Percentiles rank a stretch among this genome's conserved stretches.
Conservation (phyloP, 164 flowering plant species). For the Dillenia suffruticosa region DNA sequence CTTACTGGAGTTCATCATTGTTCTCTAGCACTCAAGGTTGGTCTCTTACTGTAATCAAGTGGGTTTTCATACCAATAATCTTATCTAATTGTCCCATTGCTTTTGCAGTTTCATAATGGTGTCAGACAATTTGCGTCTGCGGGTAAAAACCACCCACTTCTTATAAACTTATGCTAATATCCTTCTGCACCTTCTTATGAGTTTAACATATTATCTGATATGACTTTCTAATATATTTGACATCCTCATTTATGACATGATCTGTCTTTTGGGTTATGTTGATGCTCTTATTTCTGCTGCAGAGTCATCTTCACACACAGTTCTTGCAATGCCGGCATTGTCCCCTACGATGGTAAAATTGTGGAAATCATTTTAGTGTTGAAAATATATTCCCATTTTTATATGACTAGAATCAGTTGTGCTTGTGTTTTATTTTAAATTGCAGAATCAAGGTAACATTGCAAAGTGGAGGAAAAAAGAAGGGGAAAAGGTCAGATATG, state of each 20-base stretch:
- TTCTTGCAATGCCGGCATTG: constrained; percentile 85
- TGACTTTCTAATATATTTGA: background rate
- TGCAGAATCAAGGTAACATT: constrained; percentile 91
- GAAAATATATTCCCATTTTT: constrained; percentile 3
- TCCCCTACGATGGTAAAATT: constrained; percentile 87
- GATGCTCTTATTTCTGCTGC: constrained; percentile 14
- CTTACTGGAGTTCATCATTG: constrained; percentile 18
- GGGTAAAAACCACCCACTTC: constrained; percentile 30
- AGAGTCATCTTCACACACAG: constrained; percentile 53
- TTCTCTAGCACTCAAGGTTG: constrained; percentile 39
- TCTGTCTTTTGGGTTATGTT: background rate
- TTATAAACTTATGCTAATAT: background rate
- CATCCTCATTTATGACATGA: background rate
- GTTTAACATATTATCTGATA: background rate
- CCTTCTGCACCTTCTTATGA: background rate
- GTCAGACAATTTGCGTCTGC: constrained; percentile 53
- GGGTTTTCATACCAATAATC: background rate
- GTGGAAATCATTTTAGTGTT: background rate
- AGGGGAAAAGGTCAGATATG: constrained; percentile 74
- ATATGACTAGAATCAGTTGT: constrained; percentile 6
- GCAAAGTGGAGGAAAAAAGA: constrained; percentile 85
- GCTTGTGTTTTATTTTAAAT: constrained; percentile 9
- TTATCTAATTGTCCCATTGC: constrained; percentile 15
- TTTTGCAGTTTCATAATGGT: constrained; percentile 45
- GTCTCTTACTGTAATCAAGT: constrained; percentile 15